Evolutionary conservation across 2,329 filamentous ascomycete species (phyloP), one percentile per base, ranked within the genome.

Genomic region (Arthrobotrys conoides): DNA sequence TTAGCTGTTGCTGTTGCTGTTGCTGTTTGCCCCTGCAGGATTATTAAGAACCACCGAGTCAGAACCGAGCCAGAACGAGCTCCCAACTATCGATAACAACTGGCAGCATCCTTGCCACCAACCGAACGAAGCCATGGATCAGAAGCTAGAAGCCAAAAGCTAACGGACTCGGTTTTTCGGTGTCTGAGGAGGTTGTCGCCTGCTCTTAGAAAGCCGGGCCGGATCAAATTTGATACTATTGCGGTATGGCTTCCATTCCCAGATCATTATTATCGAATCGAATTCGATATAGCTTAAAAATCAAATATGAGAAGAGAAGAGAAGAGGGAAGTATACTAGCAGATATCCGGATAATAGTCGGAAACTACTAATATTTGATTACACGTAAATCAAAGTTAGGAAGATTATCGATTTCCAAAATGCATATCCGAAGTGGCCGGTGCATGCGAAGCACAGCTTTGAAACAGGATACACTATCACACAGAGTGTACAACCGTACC

Each of bases 51-150:
- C 27, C 44, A 38, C 41, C 18, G 38, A 41, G 38, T 12, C 14
- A 41, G 38, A 30, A 30, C 27, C 27, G 27, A 30, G 3, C 33
- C 33, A 57, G 46, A 68, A 68, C 49, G 48, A 66, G 49, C 59
- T 63, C 57, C 51, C 36, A 48, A 16, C 38, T 64, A 71, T 63
- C 68, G 46, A 71, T 64, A 64, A 64, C 20, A n/a, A 24, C 5
- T 30, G 24, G 20, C 30, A 53, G 22, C 48, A 64, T 53, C 55
- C 68, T 20, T 63, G 55, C 70, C 61, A 66, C 48, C 70, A 63
- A 61, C 51, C 33, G 46, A 44, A 41, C 36, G 20, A 41, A 68
- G 33, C 64, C 64, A 61, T 59, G 53, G 53, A 24, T 70, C 59
- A 33, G 20, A 33, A 16, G 59, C 9, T 30, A 41, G 36, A 20